Conservation (phyloP, 345 rosid species). For the Zanthoxylum bungeanum region DNA sequence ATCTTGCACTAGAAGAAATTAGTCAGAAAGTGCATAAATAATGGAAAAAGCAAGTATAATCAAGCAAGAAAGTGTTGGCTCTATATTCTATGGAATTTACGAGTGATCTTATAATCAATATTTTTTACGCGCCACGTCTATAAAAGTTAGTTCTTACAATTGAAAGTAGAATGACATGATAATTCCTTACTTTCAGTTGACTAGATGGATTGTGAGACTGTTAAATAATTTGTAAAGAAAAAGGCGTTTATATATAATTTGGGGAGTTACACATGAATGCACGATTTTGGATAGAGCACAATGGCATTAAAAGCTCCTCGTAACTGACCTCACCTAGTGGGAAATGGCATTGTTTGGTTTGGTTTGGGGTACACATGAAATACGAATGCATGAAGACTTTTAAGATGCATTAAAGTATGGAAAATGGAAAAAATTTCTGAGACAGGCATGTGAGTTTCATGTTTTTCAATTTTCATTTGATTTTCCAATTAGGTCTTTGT, state of each 20-base stretch:
- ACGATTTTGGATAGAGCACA: too few species aligned
- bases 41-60: neutral
- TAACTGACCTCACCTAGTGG: too few species aligned
- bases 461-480: neutral
- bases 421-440: neutral
- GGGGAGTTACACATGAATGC: too few species aligned
- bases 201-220: neutral
- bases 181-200: neutral
- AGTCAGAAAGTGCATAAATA: neutral
- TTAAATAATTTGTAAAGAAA: neutral
- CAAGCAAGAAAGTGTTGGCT: neutral
- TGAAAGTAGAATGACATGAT: neutral
- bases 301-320: too few species aligned
- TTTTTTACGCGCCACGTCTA: neutral
- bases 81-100: too few species aligned
- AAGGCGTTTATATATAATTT: neutral
- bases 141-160: neutral
- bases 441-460: neutral
- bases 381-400: neutral
- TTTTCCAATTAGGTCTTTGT: too few species aligned
- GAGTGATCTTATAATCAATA: too few species aligned
- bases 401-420: neutral
- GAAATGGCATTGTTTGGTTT: too few species aligned
- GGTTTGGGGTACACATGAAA: too few species aligned
- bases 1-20: neutral